phyloP scores from a whole-genome alignment of 2,329 filamentous ascomycete species.

The Aureobasidium sp. region DNA sequence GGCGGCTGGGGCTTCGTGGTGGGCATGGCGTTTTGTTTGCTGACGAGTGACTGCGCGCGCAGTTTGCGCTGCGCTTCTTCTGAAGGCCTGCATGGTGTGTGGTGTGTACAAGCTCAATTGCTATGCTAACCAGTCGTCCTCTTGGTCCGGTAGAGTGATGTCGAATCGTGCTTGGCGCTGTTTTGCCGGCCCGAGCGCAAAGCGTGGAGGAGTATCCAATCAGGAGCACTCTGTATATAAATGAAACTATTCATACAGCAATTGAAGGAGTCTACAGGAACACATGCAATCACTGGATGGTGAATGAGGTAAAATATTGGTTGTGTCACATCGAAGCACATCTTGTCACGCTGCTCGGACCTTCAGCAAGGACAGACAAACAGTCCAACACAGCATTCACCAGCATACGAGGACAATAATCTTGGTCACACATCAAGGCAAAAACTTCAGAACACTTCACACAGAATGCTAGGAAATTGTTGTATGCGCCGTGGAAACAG shows the following conservation, averaged over 20 bases:
- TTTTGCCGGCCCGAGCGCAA: not conserved
- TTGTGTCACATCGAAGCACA: not conserved
- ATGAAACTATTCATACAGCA: not conserved
- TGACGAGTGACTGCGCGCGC: constrained; percentile 27
- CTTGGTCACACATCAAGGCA: not conserved
- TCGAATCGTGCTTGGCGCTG: constrained; percentile 4
- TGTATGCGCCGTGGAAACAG: not conserved
- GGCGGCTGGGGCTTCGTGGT: constrained; percentile 27
- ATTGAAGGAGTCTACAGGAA: not conserved
- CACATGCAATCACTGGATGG: not conserved
- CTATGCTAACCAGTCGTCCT: not conserved
- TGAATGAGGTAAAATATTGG: not conserved
- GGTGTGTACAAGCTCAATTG: not conserved
- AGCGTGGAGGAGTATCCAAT: not conserved
- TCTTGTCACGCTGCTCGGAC: not conserved
- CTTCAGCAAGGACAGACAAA: not conserved
- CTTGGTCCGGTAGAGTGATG: not conserved
- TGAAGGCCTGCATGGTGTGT: constrained; percentile 36
- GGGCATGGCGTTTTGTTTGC: constrained; percentile 33
- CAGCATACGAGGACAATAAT: not conserved
- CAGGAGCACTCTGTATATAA: not conserved
- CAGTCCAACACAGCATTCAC: not conserved
- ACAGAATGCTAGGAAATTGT: not conserved
- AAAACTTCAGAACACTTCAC: not conserved
- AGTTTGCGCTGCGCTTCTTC: constrained; percentile 33